phyloP scores from a whole-genome alignment of 2,329 filamentous ascomycete genomes.

The Cordyceps militaris region DNA sequence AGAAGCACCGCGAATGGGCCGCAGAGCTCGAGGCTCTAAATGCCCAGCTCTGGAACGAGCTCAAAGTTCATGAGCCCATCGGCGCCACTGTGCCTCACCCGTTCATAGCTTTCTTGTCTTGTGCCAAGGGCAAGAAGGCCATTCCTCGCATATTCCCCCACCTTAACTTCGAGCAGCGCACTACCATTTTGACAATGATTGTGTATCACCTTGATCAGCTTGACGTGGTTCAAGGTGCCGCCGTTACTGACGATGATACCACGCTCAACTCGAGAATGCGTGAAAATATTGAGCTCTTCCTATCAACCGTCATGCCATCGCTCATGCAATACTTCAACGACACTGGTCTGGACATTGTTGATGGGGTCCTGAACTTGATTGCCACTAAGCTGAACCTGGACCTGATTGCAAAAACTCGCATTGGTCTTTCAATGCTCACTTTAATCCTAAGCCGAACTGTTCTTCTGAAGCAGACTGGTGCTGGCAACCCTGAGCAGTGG shows the following conservation, averaged over 20 bases:
- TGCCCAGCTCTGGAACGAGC: constrained; percentile 70
- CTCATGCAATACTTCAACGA: constrained; percentile 88
- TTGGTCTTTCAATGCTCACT: constrained; percentile 83
- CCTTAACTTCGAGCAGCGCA: constrained; percentile 84
- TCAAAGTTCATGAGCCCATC: constrained; percentile 92
- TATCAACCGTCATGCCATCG: constrained; percentile 78
- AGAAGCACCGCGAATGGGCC: constrained; percentile 70
- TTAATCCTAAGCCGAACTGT: constrained; percentile 93
- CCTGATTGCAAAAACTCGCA: constrained; percentile 75
- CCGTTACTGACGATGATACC: constrained; percentile 66
- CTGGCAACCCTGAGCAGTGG: constrained; percentile 65
- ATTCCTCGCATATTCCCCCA: constrained; percentile 93
- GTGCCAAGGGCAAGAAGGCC: constrained; percentile 91
- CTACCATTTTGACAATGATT: constrained; percentile 93
- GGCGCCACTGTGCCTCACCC: constrained; percentile 72
- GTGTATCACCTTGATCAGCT: constrained; percentile 87
- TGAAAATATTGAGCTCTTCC: constrained; percentile 90
- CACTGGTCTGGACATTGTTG: constrained; percentile 82
- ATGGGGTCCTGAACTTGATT: constrained; percentile 80
- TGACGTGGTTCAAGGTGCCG: constrained; percentile 78
- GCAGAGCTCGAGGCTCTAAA: constrained; percentile 58
- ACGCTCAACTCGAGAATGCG: constrained; percentile 67
- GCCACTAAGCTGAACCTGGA: constrained; percentile 78
- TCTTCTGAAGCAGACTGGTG: constrained; percentile 76
- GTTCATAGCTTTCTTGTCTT: constrained; percentile 92